Evolutionary conservation across 352 stramenopile species (phyloP).

Genomic region (Hyaloperonospora brassicae): DNA sequence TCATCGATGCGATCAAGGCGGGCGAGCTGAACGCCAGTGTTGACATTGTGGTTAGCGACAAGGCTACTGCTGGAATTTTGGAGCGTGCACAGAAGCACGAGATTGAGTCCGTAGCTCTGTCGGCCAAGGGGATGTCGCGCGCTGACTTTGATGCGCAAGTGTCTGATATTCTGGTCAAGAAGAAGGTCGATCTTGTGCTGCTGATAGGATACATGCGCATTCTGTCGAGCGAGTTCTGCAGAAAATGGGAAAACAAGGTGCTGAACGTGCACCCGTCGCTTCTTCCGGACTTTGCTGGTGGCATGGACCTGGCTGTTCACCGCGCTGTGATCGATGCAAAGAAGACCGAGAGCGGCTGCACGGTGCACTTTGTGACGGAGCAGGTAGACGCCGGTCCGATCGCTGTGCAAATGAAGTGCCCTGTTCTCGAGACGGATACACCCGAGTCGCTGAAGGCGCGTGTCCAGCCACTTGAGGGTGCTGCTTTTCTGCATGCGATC

Average conservation of each 20-base stretch:
- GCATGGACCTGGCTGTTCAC: slow-evolving; percentile 99
- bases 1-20: slow-evolving; percentile 92
- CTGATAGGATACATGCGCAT: slow-evolving; percentile 99
- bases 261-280: slow-evolving; percentile 99
- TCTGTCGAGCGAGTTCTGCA: slow-evolving; percentile 91
- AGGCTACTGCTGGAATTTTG: slow-evolving; percentile 88
- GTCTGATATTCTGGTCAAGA: slow-evolving; percentile 84
- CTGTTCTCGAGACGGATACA: slow-evolving; percentile 87
- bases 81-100: slow-evolving; percentile 85
- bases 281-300: slow-evolving; percentile 97
- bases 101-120: slow-evolving; percentile 58
- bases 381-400: slow-evolving; percentile 98
- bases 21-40: slow-evolving; percentile 90
- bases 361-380: slow-evolving; percentile 97
- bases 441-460: slow-evolving; percentile 94
- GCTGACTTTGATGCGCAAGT: slow-evolving; percentile 94
- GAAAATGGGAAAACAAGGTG: slow-evolving; percentile 91
- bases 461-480: slow-evolving; percentile 95
- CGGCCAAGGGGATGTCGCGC: slow-evolving; percentile 76
- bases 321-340: slow-evolving; percentile 95
- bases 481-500: slow-evolving; percentile 86
- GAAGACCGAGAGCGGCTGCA: slow-evolving; percentile 94
- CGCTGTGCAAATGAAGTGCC: slow-evolving; percentile 92
- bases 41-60: slow-evolving; percentile 96
- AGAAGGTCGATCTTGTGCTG: slow-evolving; percentile 94